A percentile compares a stretch with the other conserved stretches of the same genome.
Evolutionary conservation across 2,329 filamentous ascomycete genomes (phyloP).

Genomic region (Aspergillus pseudoviridinutans): DNA sequence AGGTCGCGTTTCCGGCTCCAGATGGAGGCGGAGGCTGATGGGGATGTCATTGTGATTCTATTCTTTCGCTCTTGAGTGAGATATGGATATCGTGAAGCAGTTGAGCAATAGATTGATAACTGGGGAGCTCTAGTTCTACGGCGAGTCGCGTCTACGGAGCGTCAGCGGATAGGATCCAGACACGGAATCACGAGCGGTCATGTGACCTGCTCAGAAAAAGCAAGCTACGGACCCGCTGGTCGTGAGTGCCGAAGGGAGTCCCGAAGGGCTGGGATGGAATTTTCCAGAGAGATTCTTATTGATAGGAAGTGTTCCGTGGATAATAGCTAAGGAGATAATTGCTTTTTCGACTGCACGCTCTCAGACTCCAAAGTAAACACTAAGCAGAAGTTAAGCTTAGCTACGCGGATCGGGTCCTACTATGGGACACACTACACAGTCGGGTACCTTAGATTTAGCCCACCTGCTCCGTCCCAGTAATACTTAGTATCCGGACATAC

Average conservation of each 20-base stretch:
- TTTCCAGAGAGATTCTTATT: background rate
- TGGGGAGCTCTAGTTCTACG: background rate
- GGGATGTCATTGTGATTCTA: conserved; percentile 3
- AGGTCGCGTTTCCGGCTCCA: conserved; percentile 36
- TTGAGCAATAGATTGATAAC: background rate
- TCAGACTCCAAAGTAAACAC: conserved; percentile 4
- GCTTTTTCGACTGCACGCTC: conserved; percentile 21
- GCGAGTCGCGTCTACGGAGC: background rate
- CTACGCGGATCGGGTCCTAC: conserved; percentile 15
- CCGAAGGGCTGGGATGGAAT: conserved; percentile 7
- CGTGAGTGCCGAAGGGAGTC: conserved; percentile 3
- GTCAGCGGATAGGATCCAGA: too few relatives aligned
- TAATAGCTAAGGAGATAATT: conserved; percentile 12
- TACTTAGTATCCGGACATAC: background rate
- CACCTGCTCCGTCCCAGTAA: background rate
- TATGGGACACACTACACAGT: background rate
- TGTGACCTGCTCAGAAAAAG: conserved; percentile 7
- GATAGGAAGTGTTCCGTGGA: background rate
- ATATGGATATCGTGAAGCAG: background rate
- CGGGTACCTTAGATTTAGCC: conserved; percentile 13
- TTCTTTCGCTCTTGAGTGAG: background rate
- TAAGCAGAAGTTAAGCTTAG: conserved; percentile 28
- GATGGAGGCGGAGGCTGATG: conserved; percentile 16
- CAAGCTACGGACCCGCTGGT: conserved; percentile 10
- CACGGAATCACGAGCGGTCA: background rate